phyloP scores from a whole-genome alignment of 1,284 basidiomycete species.

The Ceratobasidium sp. region DNA sequence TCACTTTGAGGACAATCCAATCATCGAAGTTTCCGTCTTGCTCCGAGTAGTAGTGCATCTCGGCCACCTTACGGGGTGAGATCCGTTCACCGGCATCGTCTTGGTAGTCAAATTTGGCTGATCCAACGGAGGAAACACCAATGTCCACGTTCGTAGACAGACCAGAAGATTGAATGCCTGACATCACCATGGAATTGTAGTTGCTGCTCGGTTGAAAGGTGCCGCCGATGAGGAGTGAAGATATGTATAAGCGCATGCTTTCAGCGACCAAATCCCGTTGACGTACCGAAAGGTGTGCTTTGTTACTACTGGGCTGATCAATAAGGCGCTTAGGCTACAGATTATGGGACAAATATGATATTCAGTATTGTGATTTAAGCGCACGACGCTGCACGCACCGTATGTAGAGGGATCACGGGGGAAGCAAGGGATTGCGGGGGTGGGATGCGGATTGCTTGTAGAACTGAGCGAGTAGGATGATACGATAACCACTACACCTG shows the following conservation, averaged over 20 bases:
- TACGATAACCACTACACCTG: not conserved
- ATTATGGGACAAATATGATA: not conserved
- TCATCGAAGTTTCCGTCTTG: conserved; percentile 24
- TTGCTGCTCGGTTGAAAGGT: not conserved
- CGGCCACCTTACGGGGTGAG: not conserved
- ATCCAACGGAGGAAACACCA: not conserved
- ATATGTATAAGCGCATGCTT: not conserved
- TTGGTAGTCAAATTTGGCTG: conserved; percentile 14
- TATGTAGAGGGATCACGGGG: not conserved
- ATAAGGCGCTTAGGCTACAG: not conserved
- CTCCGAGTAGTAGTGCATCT: conserved; percentile 20
- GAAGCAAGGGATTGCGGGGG: not conserved
- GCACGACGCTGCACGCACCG: not conserved
- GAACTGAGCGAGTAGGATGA: not conserved
- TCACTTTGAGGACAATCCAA: conserved; percentile 17
- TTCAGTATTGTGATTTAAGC: not conserved
- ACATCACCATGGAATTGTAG: not conserved
- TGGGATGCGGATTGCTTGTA: not conserved
- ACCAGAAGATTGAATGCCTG: no score
- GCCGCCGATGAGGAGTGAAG: not conserved
- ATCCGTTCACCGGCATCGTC: not conserved
- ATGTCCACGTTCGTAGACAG: not conserved
- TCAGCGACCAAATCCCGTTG: not conserved
- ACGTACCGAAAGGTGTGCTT: not conserved
- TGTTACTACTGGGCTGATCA: not conserved